Evolutionary conservation across 2,329 filamentous ascomycete genomes (phyloP).

Genomic region (Trichoderma sp.): DNA sequence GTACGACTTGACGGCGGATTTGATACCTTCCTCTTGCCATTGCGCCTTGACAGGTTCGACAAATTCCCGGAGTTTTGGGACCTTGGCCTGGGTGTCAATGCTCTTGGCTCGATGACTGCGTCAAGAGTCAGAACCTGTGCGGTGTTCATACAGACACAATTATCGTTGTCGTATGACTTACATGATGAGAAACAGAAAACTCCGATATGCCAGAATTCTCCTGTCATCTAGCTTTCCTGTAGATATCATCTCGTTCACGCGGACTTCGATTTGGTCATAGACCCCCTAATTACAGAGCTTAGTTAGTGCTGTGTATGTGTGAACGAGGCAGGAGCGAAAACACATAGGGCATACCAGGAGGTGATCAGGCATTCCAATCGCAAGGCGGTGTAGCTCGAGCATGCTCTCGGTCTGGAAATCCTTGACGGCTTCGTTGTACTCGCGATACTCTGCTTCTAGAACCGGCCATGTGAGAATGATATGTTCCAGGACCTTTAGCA

Average conservation of each 20-base stretch:
- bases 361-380: slow-evolving; percentile 88
- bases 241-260: slow-evolving; percentile 77
- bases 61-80: slow-evolving; percentile 73
- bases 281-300: slow-evolving; percentile 58
- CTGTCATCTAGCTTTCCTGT: slow-evolving; percentile 77
- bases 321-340: not conserved
- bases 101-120: slow-evolving; percentile 75
- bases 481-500: slow-evolving; percentile 87
- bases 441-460: slow-evolving; percentile 67
- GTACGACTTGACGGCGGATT: slow-evolving; percentile 71
- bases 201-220: slow-evolving; percentile 80
- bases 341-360: slow-evolving; percentile 60
- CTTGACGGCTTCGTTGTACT: slow-evolving; percentile 86
- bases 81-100: slow-evolving; percentile 70
- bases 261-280: slow-evolving; percentile 82
- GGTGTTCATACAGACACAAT: not conserved
- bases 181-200: slow-evolving; percentile 92
- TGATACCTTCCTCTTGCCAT: slow-evolving; percentile 75
- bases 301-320: slow-evolving; percentile 32
- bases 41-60: slow-evolving; percentile 77
- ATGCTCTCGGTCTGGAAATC: slow-evolving; percentile 84
- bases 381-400: slow-evolving; percentile 84
- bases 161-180: slow-evolving; percentile 43
- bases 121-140: slow-evolving; percentile 18
- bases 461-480: slow-evolving; percentile 82